Evolutionary conservation across 305 asterid genomes (phyloP), one percentile per base, ranked within the genome.

Genomic region (Solanum hybrid): DNA sequence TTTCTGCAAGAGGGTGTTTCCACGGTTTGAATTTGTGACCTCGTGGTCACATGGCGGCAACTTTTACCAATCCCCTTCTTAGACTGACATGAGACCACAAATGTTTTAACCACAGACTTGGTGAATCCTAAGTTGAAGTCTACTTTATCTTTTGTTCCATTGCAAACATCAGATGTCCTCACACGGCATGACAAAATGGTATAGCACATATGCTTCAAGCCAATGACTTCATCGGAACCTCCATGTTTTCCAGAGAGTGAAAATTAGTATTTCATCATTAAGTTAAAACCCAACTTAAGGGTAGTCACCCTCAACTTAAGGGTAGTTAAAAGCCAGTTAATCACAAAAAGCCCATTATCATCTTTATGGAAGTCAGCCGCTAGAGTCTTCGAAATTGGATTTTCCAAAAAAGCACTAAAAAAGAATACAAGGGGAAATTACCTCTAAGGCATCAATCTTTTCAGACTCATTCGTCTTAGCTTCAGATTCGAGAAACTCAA

Each of bases 401-500:
- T 51, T 9, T 11, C 31, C 39, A 10, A 41, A 45, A 17, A 57
- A 12, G 22, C 26, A 77, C 51, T 70, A 36, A 68, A 27, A 65
- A 41, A 45, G 14, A 77, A 77, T 10, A 72, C 29, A 85, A 78
- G 34, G 32, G 39, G 14, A 68, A n/a, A 85, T 90, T 94, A 97
- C 99, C 99, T 97, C 99, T 94, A 97, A 92, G 61, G 99, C 99
- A 91, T 97, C 99, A 76, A 90, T 93, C 93, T 95, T 95, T 92
- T 96, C 99, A 3, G 96, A 93, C 90, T 93, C 97, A 89, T 94
- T 96, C 75, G 93, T 89, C 93, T 92, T 93, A 38, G 93, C 96
- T 92, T 95, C 97, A 89, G 96, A 94, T 91, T 95, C 95, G 89
- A 92, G 91, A 89, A 91, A 90, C 78, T 94, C 95, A 91, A 93